phyloP scores from a whole-genome alignment of 768 basidiomycete genomes.

The Suillus paluster region DNA sequence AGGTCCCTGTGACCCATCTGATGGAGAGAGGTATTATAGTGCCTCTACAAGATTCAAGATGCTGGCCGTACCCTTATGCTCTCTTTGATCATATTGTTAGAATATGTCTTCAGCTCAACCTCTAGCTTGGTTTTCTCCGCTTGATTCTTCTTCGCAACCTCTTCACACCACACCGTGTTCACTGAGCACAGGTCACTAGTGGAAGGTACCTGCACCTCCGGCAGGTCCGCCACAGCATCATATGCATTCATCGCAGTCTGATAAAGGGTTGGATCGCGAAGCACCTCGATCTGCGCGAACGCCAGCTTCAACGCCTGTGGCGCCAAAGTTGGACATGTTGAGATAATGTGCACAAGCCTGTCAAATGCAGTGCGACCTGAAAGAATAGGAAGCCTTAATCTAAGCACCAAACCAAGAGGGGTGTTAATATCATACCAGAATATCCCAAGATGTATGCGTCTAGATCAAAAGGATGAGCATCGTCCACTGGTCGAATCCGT shows the following conservation, averaged over 20 bases:
- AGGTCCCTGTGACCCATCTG: conserved; percentile 93
- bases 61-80: conserved; percentile 77
- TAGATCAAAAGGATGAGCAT: conserved; percentile 86
- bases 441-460: conserved; percentile 80
- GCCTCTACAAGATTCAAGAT: not conserved
- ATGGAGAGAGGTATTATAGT: conserved; percentile 7
- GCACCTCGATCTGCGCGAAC: conserved; percentile 62
- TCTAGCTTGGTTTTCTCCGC: conserved; percentile 85
- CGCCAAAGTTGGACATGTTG: conserved; percentile 68
- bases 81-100: conserved; percentile 98
- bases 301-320: conserved; percentile 73
- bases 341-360: conserved; percentile 71
- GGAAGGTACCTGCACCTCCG: conserved; percentile 48
- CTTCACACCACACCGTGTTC: conserved; percentile 78
- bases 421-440: conserved; percentile 50
- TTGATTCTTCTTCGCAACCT: conserved; percentile 63
- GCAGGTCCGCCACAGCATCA: conserved; percentile 44
- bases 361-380: conserved; percentile 79
- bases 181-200: conserved; percentile 51
- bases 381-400: conserved; percentile 2
- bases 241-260: conserved; percentile 57
- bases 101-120: conserved; percentile 93
- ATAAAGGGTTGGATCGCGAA: conserved; percentile 70
- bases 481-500: conserved; percentile 60
- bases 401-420: conserved; percentile 5